phyloP scores from a whole-genome alignment of 768 basidiomycete species.

The Gelatoporia subvermispora region DNA sequence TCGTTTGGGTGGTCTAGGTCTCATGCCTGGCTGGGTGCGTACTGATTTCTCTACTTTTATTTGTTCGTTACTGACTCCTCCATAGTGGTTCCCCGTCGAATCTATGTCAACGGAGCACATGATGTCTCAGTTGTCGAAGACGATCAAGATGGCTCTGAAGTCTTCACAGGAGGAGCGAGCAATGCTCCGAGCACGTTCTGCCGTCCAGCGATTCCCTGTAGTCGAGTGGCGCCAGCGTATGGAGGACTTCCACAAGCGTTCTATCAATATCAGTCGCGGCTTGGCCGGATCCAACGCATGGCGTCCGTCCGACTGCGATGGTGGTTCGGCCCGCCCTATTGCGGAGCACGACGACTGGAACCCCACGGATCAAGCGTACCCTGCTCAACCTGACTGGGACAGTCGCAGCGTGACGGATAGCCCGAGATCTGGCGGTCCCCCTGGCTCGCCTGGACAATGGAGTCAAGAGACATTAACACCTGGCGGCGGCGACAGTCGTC shows the following conservation, averaged over 20 bases:
- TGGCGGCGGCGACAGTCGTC: slow-evolving; percentile 34
- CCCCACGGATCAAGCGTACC: slow-evolving; percentile 59
- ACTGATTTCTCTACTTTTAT: background rate
- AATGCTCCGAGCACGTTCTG: slow-evolving; percentile 87
- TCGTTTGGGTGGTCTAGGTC: slow-evolving; percentile 88
- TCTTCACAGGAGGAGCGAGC: slow-evolving; percentile 89
- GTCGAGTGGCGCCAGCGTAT: slow-evolving; percentile 95
- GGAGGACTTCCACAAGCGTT: slow-evolving; percentile 91
- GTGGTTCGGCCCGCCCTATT: slow-evolving; percentile 36
- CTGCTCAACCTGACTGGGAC: slow-evolving; percentile 77
- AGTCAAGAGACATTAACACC: slow-evolving; percentile 54
- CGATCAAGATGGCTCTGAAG: slow-evolving; percentile 90
- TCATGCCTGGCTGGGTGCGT: slow-evolving; percentile 97
- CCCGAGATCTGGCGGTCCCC: slow-evolving; percentile 21
- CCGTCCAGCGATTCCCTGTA: slow-evolving; percentile 94
- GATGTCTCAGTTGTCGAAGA: slow-evolving; percentile 91
- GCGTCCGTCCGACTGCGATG: slow-evolving; percentile 58
- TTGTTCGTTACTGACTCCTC: background rate
- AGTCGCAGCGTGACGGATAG: slow-evolving; percentile 48
- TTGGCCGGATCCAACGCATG: slow-evolving; percentile 72
- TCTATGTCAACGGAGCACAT: slow-evolving; percentile 90
- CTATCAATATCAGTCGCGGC: slow-evolving; percentile 66
- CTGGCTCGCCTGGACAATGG: slow-evolving; percentile 60
- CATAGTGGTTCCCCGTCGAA: slow-evolving; percentile 94
- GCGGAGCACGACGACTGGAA: slow-evolving; percentile 77